A percentile compares a stretch with the other conserved stretches of the same genome.
These are phyloP conservation scores for Coffea eugenioides DNA, from an alignment of 257 asterid genomes.

Conservation along the genomic window DNA sequence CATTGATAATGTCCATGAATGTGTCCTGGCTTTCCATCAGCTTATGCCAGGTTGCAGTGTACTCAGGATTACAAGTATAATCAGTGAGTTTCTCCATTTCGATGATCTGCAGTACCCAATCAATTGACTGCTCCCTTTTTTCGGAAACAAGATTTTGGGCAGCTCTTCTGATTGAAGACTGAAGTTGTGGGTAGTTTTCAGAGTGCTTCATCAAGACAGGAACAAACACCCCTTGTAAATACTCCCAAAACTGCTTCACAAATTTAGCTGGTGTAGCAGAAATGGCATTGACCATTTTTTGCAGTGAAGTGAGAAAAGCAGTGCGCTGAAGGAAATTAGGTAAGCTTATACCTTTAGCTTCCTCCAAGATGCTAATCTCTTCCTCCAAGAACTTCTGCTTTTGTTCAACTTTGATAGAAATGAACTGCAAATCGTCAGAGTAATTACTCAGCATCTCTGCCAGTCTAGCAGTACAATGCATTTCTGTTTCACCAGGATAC, in stretches of 20 bases:
- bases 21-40: constrained; percentile 7
- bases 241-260: not conserved
- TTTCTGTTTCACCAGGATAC: constrained; percentile 5
- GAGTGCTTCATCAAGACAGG: constrained; percentile 5
- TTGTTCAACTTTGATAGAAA: not conserved
- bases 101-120: constrained; percentile 23
- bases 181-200: constrained; percentile 15
- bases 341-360: constrained; percentile 16
- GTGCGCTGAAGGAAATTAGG: constrained; percentile 15
- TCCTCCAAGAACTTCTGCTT: not conserved
- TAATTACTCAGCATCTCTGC: constrained; percentile 5
- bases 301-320: not conserved
- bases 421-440: not conserved
- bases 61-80: constrained; percentile 22
- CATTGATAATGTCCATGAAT: constrained; percentile 13
- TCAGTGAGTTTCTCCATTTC: constrained; percentile 21
- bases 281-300: not conserved
- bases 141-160: constrained; percentile 9
- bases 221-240: not conserved
- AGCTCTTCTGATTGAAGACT: constrained; percentile 1
- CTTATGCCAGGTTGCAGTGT: not conserved
- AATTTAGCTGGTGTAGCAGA: not conserved
- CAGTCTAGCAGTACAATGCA: constrained; percentile 15
- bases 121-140: constrained; percentile 21
- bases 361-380: constrained; percentile 16